These are phyloP conservation scores for Puccinia coronata DNA, from an alignment of 1,284 basidiomycete genomes.

Conservation along the genomic window DNA sequence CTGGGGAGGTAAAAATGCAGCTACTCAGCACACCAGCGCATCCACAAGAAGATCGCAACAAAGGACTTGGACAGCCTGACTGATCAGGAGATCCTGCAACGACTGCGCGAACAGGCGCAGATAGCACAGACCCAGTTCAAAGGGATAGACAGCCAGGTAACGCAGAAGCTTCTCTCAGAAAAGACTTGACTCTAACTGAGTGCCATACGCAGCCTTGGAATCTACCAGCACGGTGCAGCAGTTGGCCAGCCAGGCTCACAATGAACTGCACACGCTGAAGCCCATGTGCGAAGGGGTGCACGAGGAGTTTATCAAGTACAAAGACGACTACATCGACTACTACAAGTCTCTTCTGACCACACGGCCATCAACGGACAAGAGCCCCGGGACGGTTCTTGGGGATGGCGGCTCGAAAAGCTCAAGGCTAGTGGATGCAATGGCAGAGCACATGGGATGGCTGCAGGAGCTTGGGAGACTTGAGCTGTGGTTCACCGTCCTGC, in stretches of 20 bases:
- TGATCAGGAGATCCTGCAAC: constrained; percentile 3
- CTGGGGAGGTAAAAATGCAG: too few relatives aligned
- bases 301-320: constrained; percentile 10
- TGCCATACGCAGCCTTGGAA: background rate
- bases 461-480: constrained; percentile 8
- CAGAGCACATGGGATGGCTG: constrained; percentile 6
- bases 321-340: constrained; percentile 30
- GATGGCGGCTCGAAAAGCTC: background rate
- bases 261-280: constrained; percentile 6
- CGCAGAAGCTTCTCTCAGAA: background rate
- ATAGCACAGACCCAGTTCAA: background rate
- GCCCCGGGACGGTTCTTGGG: background rate
- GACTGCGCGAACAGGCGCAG: background rate
- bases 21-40: too few relatives aligned
- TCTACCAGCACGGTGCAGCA: background rate
- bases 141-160: background rate
- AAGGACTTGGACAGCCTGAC: background rate
- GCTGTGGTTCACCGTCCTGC: constrained; percentile 21
- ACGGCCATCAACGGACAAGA: too few relatives aligned
- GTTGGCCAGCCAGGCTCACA: background rate
- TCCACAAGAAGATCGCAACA: too few relatives aligned
- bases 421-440: background rate
- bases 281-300: background rate
- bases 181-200: too few relatives aligned
- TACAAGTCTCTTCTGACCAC: background rate